Percentiles rank a stretch among this genome's conserved stretches.
Conservation (phyloP, 2,329 filamentous ascomycete species). For the Parastagonospora nodorum region DNA sequence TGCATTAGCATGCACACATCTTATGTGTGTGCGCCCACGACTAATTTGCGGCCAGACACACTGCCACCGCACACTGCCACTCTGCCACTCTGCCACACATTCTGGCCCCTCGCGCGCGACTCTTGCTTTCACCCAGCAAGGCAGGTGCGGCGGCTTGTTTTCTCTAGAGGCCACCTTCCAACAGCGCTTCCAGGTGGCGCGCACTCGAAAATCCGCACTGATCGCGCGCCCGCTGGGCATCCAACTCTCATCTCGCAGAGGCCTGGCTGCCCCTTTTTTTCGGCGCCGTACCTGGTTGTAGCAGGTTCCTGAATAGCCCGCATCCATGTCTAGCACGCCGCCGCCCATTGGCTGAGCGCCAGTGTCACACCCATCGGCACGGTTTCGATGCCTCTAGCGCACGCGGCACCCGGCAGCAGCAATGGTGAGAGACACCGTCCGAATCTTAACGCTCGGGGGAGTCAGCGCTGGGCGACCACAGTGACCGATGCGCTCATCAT, state of each 20-base stretch:
- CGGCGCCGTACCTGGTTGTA: constrained; percentile 28
- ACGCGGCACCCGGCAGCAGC: constrained; percentile 35
- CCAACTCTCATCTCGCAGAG: constrained; percentile 8
- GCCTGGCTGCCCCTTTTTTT: constrained; percentile 20
- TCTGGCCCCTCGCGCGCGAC: too few species aligned
- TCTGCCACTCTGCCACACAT: neutral
- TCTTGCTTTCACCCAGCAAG: too few species aligned
- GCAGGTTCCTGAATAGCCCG: constrained; percentile 43
- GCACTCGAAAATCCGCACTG: neutral
- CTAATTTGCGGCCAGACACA: constrained; percentile 19
- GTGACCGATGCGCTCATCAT: constrained; percentile 22
- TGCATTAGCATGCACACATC: constrained; percentile 31
- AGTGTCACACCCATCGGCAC: constrained; percentile 31
- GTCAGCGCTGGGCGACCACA: constrained; percentile 20
- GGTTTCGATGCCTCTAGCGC: constrained; percentile 39
- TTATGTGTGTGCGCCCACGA: constrained; percentile 26
- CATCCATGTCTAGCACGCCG: constrained; percentile 21
- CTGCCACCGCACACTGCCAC: too few species aligned
- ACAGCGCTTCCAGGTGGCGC: too few species aligned
- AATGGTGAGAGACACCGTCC: constrained; percentile 26
- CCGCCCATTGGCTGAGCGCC: constrained; percentile 20
- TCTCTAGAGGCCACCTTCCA: too few species aligned
- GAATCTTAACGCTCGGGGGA: constrained; percentile 18
- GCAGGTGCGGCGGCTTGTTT: too few species aligned
- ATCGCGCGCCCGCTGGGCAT: neutral